A percentile compares a stretch with the other conserved stretches of the same genome.
These are phyloP conservation scores for Stromatinia cepivora DNA, from an alignment of 2,329 filamentous ascomycete species.

Conservation along the genomic window DNA sequence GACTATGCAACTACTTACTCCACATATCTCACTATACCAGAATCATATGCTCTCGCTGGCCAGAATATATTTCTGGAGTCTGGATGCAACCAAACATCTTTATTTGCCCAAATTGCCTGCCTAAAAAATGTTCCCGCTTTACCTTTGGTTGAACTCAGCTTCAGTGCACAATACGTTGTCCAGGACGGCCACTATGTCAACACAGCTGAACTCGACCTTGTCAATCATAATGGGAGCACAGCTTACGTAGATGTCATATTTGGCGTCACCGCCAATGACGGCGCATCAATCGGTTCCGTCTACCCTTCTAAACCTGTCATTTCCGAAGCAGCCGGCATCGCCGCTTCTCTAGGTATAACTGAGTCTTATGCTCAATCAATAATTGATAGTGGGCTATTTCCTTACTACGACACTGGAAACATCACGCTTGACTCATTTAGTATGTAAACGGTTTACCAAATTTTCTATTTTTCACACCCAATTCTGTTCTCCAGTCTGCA, in stretches of 20 bases:
- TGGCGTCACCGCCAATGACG: slow-evolving; percentile 51
- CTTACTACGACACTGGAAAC: slow-evolving; percentile 50
- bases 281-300: slow-evolving; percentile 50
- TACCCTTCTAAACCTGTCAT: slow-evolving; percentile 48
- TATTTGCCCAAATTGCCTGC: slow-evolving; percentile 49
- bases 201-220: slow-evolving; percentile 49
- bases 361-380: slow-evolving; percentile 45
- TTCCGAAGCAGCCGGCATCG: slow-evolving; percentile 46
- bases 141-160: slow-evolving; percentile 43
- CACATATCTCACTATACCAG: slow-evolving; percentile 52
- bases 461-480: too few species aligned
- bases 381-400: slow-evolving; percentile 50
- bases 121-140: slow-evolving; percentile 46
- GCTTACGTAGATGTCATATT: slow-evolving; percentile 55
- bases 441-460: too few species aligned
- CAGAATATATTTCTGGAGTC: slow-evolving; percentile 49
- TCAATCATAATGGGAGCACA: slow-evolving; percentile 46
- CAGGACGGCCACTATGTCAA: slow-evolving; percentile 55
- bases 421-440: slow-evolving; percentile 55
- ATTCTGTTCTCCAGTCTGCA: too few species aligned
- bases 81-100: slow-evolving; percentile 48
- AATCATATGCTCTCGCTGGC: slow-evolving; percentile 51
- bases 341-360: slow-evolving; percentile 49
- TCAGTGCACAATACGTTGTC: slow-evolving; percentile 53
- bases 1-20: slow-evolving; percentile 56